These are phyloP conservation scores for Cucurbita argyrosperma DNA, from an alignment of 306 rosid genomes.

Conservation along the genomic window DNA sequence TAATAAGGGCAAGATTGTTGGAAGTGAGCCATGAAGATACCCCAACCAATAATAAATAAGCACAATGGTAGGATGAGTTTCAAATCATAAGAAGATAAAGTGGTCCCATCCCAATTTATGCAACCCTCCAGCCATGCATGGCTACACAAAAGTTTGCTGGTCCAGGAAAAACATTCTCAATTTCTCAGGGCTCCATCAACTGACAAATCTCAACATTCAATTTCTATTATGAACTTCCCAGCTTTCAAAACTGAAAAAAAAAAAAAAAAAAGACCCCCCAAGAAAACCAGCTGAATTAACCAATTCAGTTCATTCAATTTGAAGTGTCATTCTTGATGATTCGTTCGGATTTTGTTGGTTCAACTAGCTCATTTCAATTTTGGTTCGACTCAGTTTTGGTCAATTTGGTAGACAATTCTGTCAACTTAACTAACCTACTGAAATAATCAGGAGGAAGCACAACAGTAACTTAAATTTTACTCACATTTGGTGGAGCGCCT, in stretches of 20 bases:
- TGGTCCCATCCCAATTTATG: neutral
- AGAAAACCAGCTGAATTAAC: neutral
- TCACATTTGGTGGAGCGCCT: conserved; percentile 24
- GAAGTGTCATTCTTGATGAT: neutral
- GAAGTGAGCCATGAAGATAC: neutral
- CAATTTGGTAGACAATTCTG: neutral
- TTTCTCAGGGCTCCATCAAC: neutral
- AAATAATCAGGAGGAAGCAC: neutral
- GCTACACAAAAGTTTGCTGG: neutral
- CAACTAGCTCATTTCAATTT: neutral
- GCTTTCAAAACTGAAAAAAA: neutral
- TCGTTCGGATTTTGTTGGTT: neutral
- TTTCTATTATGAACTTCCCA: neutral
- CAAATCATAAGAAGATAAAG: no score
- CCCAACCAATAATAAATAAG: no score
- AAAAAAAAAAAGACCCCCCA: neutral
- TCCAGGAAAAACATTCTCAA: neutral
- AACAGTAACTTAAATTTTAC: neutral
- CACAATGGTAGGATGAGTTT: no score
- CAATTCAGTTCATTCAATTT: neutral
- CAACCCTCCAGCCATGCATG: neutral
- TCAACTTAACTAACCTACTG: neutral
- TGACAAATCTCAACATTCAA: neutral
- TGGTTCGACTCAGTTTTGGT: neutral
- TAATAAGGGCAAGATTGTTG: neutral